Base-by-base conservation (phyloP, 169 alveolate genomes). In the Cryptosporidium felis region DNA sequence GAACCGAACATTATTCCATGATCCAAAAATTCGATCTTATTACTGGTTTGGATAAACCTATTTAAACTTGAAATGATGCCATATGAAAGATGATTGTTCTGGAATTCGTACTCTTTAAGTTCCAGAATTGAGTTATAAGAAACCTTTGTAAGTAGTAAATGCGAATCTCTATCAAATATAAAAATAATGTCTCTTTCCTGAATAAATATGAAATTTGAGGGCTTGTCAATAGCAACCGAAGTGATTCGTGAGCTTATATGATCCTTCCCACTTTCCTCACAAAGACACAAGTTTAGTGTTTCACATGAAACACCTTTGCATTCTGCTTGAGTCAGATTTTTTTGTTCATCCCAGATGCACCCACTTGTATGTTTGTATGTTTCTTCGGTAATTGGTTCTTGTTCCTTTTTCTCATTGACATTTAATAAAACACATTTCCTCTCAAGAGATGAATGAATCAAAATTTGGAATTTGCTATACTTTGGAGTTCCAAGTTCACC, bases 1-100 rank as follows among this genome's bases (percentile, higher is more conserved):
- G 66, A 51, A n/a, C 85, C 85, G 56, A 49, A 74, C 67, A 74
- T 74, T 26, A 74, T 36, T 36, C 85, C 85, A 34, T 74, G 85
- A 53, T 56, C 67, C 26, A 56, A 36, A 74, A 74, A 74, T 49
- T 74, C 74, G 38, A 74, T 53, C 40, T 16, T 32, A 18, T 34
- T 49, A 6, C 56, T 40, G 0, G 74, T 53, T 14, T 51, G 67
- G 21, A 74, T 45, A 49, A 74, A 74, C 18, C 85, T 74, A 12
- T 53, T 36, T n/a, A 74, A 40, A 53, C 56, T 74, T 1, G 85
- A 74, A n/a, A 74, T 74, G 14, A 56, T 5, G 6, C 85, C 85
- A 53, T 32, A 49, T 9, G 85, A 74, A 18, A 74, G 45, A 34
- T 74, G 85, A 26, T 21, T 16, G 21, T 74, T 23, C 56, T 49